Percentiles rank a stretch among this genome's conserved stretches.
Conservation (phyloP, 305 asterid genomes). For the Fraxinus ornus region DNA sequence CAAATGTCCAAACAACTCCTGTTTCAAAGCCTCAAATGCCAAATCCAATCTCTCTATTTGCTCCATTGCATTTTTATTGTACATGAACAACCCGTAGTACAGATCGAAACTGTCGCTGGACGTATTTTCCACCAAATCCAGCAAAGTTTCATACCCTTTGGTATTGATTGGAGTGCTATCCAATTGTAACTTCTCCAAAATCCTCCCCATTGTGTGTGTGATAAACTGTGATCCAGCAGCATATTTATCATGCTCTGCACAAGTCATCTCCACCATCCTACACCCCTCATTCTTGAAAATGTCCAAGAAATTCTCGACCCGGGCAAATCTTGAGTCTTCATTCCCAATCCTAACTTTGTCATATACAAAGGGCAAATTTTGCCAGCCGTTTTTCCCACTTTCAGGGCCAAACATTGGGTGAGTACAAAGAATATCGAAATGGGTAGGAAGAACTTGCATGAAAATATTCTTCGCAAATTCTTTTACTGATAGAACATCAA, state of each 20-base stretch:
- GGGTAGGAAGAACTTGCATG: conserved; percentile 26
- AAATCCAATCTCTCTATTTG: conserved; percentile 40
- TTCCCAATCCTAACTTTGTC: conserved; percentile 42
- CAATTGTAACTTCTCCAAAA: conserved; percentile 39
- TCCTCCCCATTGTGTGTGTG: conserved; percentile 45
- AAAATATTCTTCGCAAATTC: conserved; percentile 43
- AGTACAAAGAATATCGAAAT: conserved; percentile 45
- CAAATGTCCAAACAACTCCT: conserved; percentile 46
- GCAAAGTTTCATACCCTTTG: conserved; percentile 46
- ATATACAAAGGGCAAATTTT: conserved; percentile 33
- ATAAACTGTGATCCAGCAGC: conserved; percentile 49
- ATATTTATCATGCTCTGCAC: conserved; percentile 41
- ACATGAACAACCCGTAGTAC: conserved; percentile 48
- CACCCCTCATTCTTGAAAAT: conserved; percentile 46
- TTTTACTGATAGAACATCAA: conserved; percentile 41
- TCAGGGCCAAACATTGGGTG: conserved; percentile 55
- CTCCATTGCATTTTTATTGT: conserved; percentile 43
- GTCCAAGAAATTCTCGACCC: conserved; percentile 35
- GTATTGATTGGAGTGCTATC: conserved; percentile 41
- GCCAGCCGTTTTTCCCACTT: conserved; percentile 43
- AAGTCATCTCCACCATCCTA: conserved; percentile 46
- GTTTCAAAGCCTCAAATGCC: conserved; percentile 47
- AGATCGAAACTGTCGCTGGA: conserved; percentile 47
- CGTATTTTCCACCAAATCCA: conserved; percentile 44
- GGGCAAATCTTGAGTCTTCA: conserved; percentile 21